Base-by-base conservation (phyloP, 192 early-diverging fungal genomes). In the Entomortierella chlamydospora region DNA sequence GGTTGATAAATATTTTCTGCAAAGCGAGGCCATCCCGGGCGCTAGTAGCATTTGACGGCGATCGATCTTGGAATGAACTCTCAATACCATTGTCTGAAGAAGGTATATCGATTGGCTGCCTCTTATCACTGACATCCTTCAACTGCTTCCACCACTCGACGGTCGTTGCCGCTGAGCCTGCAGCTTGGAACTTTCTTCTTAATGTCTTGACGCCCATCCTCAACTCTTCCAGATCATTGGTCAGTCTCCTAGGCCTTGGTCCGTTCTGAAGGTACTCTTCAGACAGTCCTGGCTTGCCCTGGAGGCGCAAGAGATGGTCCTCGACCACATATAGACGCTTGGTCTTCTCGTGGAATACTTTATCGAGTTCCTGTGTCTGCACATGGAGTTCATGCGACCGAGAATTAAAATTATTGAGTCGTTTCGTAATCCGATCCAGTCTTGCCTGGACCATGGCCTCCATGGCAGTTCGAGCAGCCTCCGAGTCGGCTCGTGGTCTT, bases 201-300 rank as follows among this genome's bases (percentile, higher is more conserved):
- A 79, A 30, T 7, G 76, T 70, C 52, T 61, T 79, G 50, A 79
- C 76, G 13, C 76, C 76, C 62, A 79, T 65, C 0, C 51, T 58
- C 33, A 70, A 17, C n/a, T 79, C 76, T 29, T 79, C 76, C 30
- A 79, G 28, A 54, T 79, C 76, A 26, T 70, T 57, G 3, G 76
- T 79, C 57, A 70, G 17, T 25, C 76, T 54, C 15, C 76, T 59
- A 11, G 12, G 52, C 12, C 42, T 33, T 6, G 42, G 45, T 39
- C 29, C 73, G 55, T 53, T 39, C 11, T 57, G 64, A 23, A 62
- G 26, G 28, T 49, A 61, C 1, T 34, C 42, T 31, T 78, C 73
- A 2, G 64, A 78, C 20, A 79, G 51, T 20, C 76, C 76, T 0
- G 76, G 68, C 29, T 79, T 79, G 8, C 76, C 76, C 33, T 79